A percentile compares a stretch with the other conserved stretches of the same genome.
These are phyloP conservation scores for Rutstroemia sp. DNA, from an alignment of 2,329 filamentous ascomycete genomes.

Conservation along the genomic window DNA sequence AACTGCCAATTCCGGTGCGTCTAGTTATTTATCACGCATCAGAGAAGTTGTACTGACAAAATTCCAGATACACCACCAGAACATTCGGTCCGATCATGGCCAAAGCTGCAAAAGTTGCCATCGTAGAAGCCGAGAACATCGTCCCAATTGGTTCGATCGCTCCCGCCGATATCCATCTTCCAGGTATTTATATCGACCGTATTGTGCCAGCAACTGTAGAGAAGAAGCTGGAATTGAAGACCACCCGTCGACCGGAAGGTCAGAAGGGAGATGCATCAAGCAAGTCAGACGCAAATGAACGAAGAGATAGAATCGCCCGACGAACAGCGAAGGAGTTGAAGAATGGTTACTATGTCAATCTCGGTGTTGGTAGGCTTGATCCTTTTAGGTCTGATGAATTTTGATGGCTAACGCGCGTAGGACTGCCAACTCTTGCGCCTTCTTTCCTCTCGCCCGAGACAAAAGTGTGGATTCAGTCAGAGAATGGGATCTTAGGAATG, in stretches of 20 bases:
- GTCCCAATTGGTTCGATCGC: conserved; percentile 66
- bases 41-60: conserved; percentile 12
- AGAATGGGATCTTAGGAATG: conserved; percentile 82
- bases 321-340: conserved; percentile 76
- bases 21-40: conserved; percentile 13
- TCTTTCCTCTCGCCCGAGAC: conserved; percentile 61
- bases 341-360: conserved; percentile 69
- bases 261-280: conserved; percentile 67
- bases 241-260: conserved; percentile 50
- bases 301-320: conserved; percentile 65
- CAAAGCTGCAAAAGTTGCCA: conserved; percentile 68
- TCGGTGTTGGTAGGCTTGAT: conserved; percentile 56
- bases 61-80: conserved; percentile 54
- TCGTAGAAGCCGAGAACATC: conserved; percentile 79
- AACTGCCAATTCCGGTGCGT: conserved; percentile 45
- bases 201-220: conserved; percentile 66
- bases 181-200: conserved; percentile 74
- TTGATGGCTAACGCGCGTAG: conserved; percentile 44
- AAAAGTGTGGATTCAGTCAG: conserved; percentile 76
- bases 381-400: too few species aligned
- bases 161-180: conserved; percentile 67
- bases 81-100: conserved; percentile 71
- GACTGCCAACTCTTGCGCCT: conserved; percentile 82
- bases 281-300: conserved; percentile 40
- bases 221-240: conserved; percentile 66